Base-by-base conservation (phyloP, 1,284 basidiomycete species). In the Cryptococcus sp. region DNA sequence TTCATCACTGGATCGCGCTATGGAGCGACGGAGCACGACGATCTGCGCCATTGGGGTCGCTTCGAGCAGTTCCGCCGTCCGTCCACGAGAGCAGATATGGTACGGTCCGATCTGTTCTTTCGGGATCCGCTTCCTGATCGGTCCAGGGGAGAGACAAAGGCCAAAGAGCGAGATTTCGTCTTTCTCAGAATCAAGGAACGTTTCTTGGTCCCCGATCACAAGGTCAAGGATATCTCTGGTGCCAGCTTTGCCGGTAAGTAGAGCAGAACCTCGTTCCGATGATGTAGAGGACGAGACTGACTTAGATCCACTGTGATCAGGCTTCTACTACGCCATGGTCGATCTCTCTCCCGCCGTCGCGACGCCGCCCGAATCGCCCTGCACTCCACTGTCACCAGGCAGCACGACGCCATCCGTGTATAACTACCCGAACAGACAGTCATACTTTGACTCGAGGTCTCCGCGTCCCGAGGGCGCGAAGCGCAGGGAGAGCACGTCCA, bases 101-200 rank as follows among this genome's bases (percentile, higher is more conserved):
- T 87, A 72, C 83, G 85, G 66, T 89, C 90, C 0, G 84, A 87
- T 62, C 73, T 90, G 75, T 88, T 88, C 25, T 86, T 93, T 71
- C 82, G 86, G 60, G 88, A 80, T 64, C 72, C 73, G 0, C 40
- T 69, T 31, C 69, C 71, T 1, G 74, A 72, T 59, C 44, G 64
- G 50, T 68, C 50, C 17, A 54, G 59, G 40, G 73, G 68, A 19
- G 67, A 69, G 56, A 66, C 52, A 7, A 61, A 53, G 38, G 60
- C 61, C 48, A 64, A 70, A 49, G 78, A 80, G 61, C 69, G 78
- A 50, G 77, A 78, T 52, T 83, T 80, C 59, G 73, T 83, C 31
- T 98, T 97, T 75, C 93, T 98, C 89, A 84, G 94, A 59, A 96
- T 93, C 90, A 98, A 98, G 80, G 94, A 98, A 79, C 85, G 88